Evolutionary conservation across 2,329 filamentous ascomycete genomes (phyloP), one percentile per base, ranked within the genome.

Genomic region (Nannizziopsis barbatae): DNA sequence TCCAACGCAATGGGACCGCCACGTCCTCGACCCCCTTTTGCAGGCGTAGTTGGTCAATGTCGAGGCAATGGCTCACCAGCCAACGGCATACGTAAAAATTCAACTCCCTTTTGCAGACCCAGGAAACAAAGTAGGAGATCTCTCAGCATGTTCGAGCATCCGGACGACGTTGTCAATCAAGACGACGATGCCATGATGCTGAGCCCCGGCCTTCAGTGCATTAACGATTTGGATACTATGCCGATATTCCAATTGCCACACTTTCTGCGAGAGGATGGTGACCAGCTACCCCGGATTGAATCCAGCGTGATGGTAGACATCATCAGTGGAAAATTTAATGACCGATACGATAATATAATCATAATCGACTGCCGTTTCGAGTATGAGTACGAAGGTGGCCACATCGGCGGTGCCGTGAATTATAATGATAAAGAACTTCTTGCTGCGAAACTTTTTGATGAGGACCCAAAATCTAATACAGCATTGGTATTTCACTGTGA

Each of bases 301-400:
- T 81, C 83, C 62, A 75, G 80, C 43, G 95, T 88, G 2, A 76
- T 98, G 64, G 70, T 95, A 49, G 78, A 88, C n/a, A 77, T 98
- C 32, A 75, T 98, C 53, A 84, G 95, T 65, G 88, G 88, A 52
- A 83, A 85, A 58, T 95, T 82, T 68, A 79, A 80, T 59, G 75
- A 81, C 20, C 66, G 78, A 18, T 96, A 85, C 64, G 81, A 88
- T 52, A 79, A 89, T 62, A 82, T 86, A 64, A 78, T 94, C 66
- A 76, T 98, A 60, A 83, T 98, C 60, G 92, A 98, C 67, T 98
- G 92, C 66, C 85, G 92, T 15, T 98, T 98, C 63, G 92, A 98
- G 73, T 98, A 98, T 66, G 92, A 98, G 69, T 98, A 93, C 64
- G 84, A 95, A 12, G 92, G 92, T 49, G 92, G 92, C 31, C 92